phyloP scores from a whole-genome alignment of 2,329 filamentous ascomycete genomes.

The Tricladium varicosporioides region DNA sequence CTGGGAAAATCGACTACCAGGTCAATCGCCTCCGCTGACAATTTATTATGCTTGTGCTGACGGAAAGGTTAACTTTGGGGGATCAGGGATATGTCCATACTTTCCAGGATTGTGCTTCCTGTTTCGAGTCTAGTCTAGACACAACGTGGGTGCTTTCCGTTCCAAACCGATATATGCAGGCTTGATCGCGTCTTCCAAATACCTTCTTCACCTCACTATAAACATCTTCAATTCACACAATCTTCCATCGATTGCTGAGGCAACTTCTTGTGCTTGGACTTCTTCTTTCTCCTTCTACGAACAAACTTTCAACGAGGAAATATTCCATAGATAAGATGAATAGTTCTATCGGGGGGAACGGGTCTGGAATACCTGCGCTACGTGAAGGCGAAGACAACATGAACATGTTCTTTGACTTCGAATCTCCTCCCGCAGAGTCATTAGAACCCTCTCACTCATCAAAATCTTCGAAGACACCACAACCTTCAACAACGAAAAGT shows the following conservation, averaged over 20 bases:
- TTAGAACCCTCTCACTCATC: background rate
- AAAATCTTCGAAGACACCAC: background rate
- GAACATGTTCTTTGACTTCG: slow-evolving; percentile 26
- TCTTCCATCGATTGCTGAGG: too few relatives aligned
- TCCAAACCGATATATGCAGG: background rate
- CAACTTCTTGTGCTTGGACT: too few relatives aligned
- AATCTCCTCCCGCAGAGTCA: slow-evolving; percentile 7
- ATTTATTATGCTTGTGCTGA: slow-evolving; percentile 1
- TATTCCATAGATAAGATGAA: background rate
- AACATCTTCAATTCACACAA: background rate
- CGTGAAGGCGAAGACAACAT: slow-evolving; percentile 12
- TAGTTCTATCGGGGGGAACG: background rate
- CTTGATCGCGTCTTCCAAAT: background rate
- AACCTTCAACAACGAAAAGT: slow-evolving; percentile 2
- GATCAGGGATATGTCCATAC: too few relatives aligned
- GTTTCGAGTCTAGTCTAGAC: background rate
- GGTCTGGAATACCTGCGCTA: background rate
- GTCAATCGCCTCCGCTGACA: background rate
- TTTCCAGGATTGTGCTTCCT: background rate
- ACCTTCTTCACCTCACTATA: background rate
- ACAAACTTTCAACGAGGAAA: background rate
- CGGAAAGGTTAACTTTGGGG: background rate
- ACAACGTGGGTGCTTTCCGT: background rate
- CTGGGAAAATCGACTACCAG: background rate
- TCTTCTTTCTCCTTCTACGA: background rate